These are phyloP conservation scores for Apiospora kogelbergensis DNA, from an alignment of 2,329 filamentous ascomycete species.

Conservation along the genomic window DNA sequence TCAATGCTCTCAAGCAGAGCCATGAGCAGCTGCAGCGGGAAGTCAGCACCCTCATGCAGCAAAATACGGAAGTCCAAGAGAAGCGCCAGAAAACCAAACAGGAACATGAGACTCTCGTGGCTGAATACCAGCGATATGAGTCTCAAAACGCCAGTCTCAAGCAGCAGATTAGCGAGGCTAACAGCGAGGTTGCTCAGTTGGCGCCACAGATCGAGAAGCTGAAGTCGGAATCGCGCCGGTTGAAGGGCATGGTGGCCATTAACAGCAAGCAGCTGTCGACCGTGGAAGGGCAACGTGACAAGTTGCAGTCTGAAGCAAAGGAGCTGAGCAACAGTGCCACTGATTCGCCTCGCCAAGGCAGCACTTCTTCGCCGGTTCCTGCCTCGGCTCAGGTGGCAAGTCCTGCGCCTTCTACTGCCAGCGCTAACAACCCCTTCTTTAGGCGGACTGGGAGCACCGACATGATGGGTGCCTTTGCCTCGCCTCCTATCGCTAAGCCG, in stretches of 20 bases:
- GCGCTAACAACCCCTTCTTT: slow-evolving; percentile 94
- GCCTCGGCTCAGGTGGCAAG: slow-evolving; percentile 59
- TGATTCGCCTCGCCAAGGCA: slow-evolving; percentile 54
- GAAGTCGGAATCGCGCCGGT: slow-evolving; percentile 86
- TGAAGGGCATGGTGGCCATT: slow-evolving; percentile 94
- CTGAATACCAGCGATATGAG: slow-evolving; percentile 80
- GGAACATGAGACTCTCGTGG: slow-evolving; percentile 75
- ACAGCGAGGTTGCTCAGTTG: slow-evolving; percentile 77
- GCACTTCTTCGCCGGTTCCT: slow-evolving; percentile 48
- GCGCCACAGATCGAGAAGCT: slow-evolving; percentile 93
- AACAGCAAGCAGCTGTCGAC: slow-evolving; percentile 97
- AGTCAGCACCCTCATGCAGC: slow-evolving; percentile 83
- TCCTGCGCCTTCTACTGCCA: slow-evolving; percentile 66
- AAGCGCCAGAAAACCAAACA: slow-evolving; percentile 77
- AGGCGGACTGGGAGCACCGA: slow-evolving; percentile 65
- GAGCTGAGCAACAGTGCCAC: slow-evolving; percentile 64
- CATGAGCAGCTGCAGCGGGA: slow-evolving; percentile 67
- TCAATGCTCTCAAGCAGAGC: slow-evolving; percentile 81
- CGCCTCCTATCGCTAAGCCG: slow-evolving; percentile 43
- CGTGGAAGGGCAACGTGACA: slow-evolving; percentile 84
- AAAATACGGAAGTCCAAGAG: slow-evolving; percentile 80
- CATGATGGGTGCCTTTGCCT: slow-evolving; percentile 54
- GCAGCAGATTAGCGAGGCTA: slow-evolving; percentile 81
- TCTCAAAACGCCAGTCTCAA: slow-evolving; percentile 84
- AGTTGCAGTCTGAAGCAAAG: slow-evolving; percentile 77